Conservation (phyloP, 805 yeast species). For the Teunomyces cretensis region DNA sequence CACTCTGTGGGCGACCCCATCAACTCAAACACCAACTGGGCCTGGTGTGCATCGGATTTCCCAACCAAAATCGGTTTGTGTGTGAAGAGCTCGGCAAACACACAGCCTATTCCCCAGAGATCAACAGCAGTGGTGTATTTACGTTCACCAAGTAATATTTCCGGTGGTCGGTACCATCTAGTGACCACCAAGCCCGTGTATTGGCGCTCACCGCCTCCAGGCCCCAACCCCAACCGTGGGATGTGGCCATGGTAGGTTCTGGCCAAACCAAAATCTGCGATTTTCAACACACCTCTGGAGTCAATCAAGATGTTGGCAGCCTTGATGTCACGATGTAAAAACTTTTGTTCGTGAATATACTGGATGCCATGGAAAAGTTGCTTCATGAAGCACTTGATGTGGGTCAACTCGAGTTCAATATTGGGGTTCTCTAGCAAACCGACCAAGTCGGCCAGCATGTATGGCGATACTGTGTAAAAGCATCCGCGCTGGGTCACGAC, state of each 20-base stretch:
- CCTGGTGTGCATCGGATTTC: slow-evolving; percentile 82
- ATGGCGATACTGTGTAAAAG: slow-evolving; percentile 88
- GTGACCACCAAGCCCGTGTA: slow-evolving; percentile 81
- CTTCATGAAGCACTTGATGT: slow-evolving; percentile 77
- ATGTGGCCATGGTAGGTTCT: slow-evolving; percentile 63
- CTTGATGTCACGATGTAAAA: slow-evolving; percentile 86
- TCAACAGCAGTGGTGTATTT: slow-evolving; percentile 92
- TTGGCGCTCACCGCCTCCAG: slow-evolving; percentile 54
- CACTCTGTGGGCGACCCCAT: slow-evolving; percentile 78
- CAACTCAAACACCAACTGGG: slow-evolving; percentile 72
- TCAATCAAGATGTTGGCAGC: slow-evolving; percentile 92
- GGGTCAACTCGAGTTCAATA: slow-evolving; percentile 57
- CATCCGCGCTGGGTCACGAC: slow-evolving; percentile 38
- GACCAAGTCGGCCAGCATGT: slow-evolving; percentile 88
- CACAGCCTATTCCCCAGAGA: slow-evolving; percentile 97
- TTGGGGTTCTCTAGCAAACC: slow-evolving; percentile 83
- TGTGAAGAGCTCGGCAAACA: slow-evolving; percentile 85
- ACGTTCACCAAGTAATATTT: slow-evolving; percentile 80
- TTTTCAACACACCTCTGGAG: slow-evolving; percentile 71
- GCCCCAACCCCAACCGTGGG: slow-evolving; percentile 54
- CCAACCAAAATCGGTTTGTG: slow-evolving; percentile 86
- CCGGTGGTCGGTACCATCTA: slow-evolving; percentile 97
- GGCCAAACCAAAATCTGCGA: slow-evolving; percentile 96
- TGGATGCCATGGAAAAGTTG: slow-evolving; percentile 81
- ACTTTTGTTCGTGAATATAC: slow-evolving; percentile 65